These are phyloP conservation scores for Colletotrichum endophyticum DNA, from an alignment of 2,329 filamentous ascomycete species.

Conservation along the genomic window DNA sequence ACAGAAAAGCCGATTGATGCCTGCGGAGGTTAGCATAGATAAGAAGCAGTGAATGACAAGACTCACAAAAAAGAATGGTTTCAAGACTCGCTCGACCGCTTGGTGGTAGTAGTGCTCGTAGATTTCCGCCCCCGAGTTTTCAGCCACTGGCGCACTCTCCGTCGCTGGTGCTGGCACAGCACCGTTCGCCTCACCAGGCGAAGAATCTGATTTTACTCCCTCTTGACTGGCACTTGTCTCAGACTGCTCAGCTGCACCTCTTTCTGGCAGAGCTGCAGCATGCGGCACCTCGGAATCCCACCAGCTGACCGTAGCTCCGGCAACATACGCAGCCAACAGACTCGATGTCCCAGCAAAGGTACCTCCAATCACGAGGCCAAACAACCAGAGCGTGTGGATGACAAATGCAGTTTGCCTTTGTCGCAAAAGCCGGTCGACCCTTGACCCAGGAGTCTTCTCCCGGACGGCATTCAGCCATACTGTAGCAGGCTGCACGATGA, in stretches of 20 bases:
- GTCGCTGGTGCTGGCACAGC: not conserved
- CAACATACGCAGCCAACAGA: conserved; percentile 67
- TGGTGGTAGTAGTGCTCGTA: conserved; percentile 46
- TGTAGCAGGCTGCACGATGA: conserved; percentile 47
- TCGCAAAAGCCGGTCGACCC: conserved; percentile 28
- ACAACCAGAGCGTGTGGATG: conserved; percentile 53
- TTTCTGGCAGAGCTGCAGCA: not conserved
- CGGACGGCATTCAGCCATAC: conserved; percentile 35
- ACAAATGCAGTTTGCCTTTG: conserved; percentile 42
- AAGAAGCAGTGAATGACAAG: not conserved
- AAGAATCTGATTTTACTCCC: not conserved
- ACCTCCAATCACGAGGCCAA: conserved; percentile 53
- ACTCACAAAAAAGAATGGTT: conserved; percentile 76
- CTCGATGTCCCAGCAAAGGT: conserved; percentile 68
- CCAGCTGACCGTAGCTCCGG: conserved; percentile 65
- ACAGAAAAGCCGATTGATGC: conserved; percentile 78
- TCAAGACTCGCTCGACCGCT: conserved; percentile 56
- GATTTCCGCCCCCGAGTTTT: conserved; percentile 21
- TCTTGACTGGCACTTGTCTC: not conserved
- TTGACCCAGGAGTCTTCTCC: conserved; percentile 21
- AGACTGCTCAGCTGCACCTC: not conserved
- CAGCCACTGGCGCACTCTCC: not conserved
- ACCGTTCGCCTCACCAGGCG: not conserved
- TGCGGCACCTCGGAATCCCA: conserved; percentile 51
- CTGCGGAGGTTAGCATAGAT: conserved; percentile 27